phyloP scores from a whole-genome alignment of 768 basidiomycete species.

The Lactifluus subvellereus region DNA sequence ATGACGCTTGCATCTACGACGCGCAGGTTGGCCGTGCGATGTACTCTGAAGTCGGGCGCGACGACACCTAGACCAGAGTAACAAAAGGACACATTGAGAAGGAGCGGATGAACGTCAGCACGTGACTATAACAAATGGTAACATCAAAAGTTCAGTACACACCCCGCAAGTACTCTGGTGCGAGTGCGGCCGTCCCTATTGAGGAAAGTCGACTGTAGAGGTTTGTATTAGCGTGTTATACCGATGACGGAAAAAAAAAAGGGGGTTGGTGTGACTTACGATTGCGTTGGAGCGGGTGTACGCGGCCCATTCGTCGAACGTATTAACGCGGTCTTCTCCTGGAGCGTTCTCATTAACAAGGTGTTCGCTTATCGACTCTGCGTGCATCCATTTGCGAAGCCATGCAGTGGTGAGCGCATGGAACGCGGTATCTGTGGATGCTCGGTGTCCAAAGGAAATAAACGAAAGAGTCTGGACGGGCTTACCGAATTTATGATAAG shows the following conservation, averaged over 20 bases:
- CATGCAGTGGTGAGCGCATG: conserved; percentile 30
- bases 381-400: conserved; percentile 24
- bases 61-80: conserved; percentile 34
- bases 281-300: conserved; percentile 22
- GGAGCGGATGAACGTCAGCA: too few species aligned
- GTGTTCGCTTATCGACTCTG: conserved; percentile 10
- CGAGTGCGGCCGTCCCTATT: conserved; percentile 37
- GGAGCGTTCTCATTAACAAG: conserved; percentile 18
- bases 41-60: conserved; percentile 37
- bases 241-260: not conserved
- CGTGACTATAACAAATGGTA: too few species aligned
- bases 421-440: conserved; percentile 26
- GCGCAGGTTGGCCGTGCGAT: conserved; percentile 41
- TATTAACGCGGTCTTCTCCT: conserved; percentile 7
- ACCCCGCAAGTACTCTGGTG: conserved; percentile 34
- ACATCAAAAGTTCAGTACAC: not conserved
- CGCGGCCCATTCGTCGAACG: conserved; percentile 19
- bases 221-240: not conserved
- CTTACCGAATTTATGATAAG: conserved; percentile 21
- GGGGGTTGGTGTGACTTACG: not conserved
- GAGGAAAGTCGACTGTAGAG: conserved; percentile 21
- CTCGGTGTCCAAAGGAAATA: conserved; percentile 1
- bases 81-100: too few species aligned
- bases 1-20: conserved; percentile 28
- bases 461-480: not conserved